These are phyloP conservation scores for Boletus sp. DNA, from an alignment of 1,284 basidiomycete species.

Conservation along the genomic window DNA sequence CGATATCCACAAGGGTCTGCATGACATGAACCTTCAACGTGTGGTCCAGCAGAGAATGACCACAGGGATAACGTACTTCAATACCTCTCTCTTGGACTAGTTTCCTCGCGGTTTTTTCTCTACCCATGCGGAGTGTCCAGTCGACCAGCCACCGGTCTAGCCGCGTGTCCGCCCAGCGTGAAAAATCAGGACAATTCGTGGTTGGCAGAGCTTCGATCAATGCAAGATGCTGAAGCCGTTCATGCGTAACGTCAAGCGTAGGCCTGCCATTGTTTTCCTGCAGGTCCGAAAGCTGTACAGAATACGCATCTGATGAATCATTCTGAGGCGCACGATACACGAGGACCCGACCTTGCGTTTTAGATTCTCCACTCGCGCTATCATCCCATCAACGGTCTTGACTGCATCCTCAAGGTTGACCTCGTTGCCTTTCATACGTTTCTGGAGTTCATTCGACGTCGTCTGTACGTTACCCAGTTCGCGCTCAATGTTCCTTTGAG, in stretches of 20 bases:
- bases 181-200: constrained; percentile 55
- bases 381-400: constrained; percentile 69
- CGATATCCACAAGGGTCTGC: constrained; percentile 83
- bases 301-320: constrained; percentile 17
- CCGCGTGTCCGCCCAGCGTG: constrained; percentile 73
- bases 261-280: constrained; percentile 62
- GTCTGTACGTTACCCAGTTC: constrained; percentile 64
- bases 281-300: constrained; percentile 60
- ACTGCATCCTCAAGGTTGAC: constrained; percentile 50
- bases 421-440: constrained; percentile 37
- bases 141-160: constrained; percentile 91
- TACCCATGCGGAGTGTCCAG: constrained; percentile 78
- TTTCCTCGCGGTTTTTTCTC: constrained; percentile 62
- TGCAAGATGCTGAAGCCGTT: constrained; percentile 67
- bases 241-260: constrained; percentile 66
- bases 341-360: constrained; percentile 69
- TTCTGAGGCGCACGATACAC: constrained; percentile 12
- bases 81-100: constrained; percentile 70
- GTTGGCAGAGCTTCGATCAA: constrained; percentile 53
- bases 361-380: constrained; percentile 67
- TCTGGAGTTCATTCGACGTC: constrained; percentile 51
- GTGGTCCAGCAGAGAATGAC: constrained; percentile 15
- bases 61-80: constrained; percentile 46
- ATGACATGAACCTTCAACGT: constrained; percentile 22
- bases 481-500: constrained; percentile 76